These are phyloP conservation scores for Hypseocharis bilobata DNA, from an alignment of 441 rosid genomes.

Conservation along the genomic window DNA sequence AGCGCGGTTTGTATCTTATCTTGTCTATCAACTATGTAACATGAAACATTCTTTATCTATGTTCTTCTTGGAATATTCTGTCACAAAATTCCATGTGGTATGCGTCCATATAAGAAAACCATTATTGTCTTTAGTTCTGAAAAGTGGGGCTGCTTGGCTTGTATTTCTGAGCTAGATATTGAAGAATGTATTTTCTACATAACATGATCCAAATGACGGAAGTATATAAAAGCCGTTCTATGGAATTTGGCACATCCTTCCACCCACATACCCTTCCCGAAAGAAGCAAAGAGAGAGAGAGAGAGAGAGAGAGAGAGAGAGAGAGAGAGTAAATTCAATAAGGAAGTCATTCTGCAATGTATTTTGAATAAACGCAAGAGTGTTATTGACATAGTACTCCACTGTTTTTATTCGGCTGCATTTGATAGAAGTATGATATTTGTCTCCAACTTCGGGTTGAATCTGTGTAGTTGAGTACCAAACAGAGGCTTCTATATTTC, in stretches of 20 bases:
- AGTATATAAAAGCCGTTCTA: not conserved
- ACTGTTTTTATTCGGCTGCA: not conserved
- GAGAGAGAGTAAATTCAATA: no score
- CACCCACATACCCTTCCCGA: not conserved
- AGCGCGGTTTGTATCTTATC: constrained; percentile 60
- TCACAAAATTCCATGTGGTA: constrained; percentile 3
- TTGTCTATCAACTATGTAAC: constrained; percentile 5
- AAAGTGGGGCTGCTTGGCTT: not conserved
- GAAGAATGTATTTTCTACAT: not conserved
- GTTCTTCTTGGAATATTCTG: not conserved
- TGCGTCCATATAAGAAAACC: not conserved
- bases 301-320: no score
- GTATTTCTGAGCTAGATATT: not conserved
- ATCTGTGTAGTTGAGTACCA: not conserved
- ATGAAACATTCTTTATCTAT: not conserved
- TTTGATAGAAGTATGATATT: not conserved
- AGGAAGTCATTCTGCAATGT: not conserved
- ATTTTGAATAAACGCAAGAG: not conserved
- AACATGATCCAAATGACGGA: not conserved
- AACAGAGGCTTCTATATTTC: not conserved
- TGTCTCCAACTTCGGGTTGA: not conserved
- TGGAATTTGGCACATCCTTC: not conserved
- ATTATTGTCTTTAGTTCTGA: not conserved
- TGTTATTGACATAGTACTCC: not conserved
- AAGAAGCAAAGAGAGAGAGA: not conserved